phyloP scores from a whole-genome alignment of 2,329 filamentous ascomycete genomes.

The Curvularia eragrostidis region DNA sequence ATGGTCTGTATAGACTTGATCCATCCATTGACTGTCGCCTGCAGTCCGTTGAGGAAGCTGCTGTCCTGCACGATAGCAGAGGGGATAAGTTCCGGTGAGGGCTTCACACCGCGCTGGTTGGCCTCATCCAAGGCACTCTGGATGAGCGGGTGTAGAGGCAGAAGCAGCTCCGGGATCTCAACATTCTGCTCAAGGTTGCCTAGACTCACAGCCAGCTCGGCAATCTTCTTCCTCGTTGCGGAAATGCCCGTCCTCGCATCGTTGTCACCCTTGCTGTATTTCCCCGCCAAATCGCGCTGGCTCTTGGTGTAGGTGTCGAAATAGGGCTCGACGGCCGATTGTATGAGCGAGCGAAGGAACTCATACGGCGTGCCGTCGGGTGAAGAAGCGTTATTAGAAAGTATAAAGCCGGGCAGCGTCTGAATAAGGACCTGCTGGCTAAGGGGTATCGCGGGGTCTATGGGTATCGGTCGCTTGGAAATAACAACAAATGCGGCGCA shows the following conservation, averaged over 20 bases:
- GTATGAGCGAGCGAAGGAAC: conserved; percentile 88
- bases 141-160: conserved; percentile 88
- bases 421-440: conserved; percentile 90
- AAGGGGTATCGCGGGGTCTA: conserved; percentile 83
- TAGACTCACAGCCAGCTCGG: conserved; percentile 88
- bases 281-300: conserved; percentile 45
- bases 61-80: conserved; percentile 81
- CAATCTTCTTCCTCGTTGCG: conserved; percentile 96
- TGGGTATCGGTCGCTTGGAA: conserved; percentile 85
- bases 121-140: conserved; percentile 85
- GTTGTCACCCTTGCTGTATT: conserved; percentile 77
- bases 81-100: conserved; percentile 80
- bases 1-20: conserved; percentile 98
- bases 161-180: conserved; percentile 89
- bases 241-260: conserved; percentile 95
- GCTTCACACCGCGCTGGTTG: conserved; percentile 67
- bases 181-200: conserved; percentile 96
- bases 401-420: conserved; percentile 83
- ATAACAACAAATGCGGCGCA: conserved; percentile 87
- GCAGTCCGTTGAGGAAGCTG: conserved; percentile 89
- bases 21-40: conserved; percentile 94
- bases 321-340: conserved; percentile 90
- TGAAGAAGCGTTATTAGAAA: conserved; percentile 70
- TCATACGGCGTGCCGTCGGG: conserved; percentile 88
- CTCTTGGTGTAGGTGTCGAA: conserved; percentile 94